Percentiles rank a stretch among this genome's conserved stretches.
Evolutionary conservation across 306 rosid species (phyloP).

Genomic region (Mucuna pruriens): DNA sequence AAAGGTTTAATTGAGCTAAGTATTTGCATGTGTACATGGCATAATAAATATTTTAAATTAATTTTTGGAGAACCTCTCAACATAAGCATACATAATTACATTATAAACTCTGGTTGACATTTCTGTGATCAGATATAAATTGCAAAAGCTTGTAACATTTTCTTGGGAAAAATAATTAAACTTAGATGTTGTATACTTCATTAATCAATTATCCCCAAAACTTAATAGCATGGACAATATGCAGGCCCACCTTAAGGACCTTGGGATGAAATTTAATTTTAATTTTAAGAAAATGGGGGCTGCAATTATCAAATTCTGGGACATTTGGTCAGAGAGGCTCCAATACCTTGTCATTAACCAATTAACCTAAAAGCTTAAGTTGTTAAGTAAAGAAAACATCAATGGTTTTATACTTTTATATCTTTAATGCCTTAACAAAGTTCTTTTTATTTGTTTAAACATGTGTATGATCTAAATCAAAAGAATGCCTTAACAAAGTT

Average conservation of each 20-base stretch:
- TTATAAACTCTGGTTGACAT: neutral
- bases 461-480: slow-evolving; percentile 13
- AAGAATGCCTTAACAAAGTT: slow-evolving; percentile 1
- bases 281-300: neutral
- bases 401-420: neutral
- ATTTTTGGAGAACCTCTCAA: neutral
- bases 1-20: neutral
- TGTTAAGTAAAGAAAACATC: neutral
- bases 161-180: neutral
- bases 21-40: neutral
- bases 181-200: neutral
- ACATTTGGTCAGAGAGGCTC: neutral
- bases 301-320: neutral
- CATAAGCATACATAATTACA: neutral
- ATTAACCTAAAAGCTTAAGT: neutral
- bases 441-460: slow-evolving; percentile 14
- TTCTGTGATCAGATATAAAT: neutral
- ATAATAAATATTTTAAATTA: neutral
- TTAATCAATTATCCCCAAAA: neutral
- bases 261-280: neutral
- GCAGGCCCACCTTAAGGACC: neutral
- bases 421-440: neutral
- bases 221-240: neutral
- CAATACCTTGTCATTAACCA: slow-evolving; percentile 5
- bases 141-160: neutral